Base-by-base conservation (phyloP, 148 eudicot species). In the Camellia granthamiana region DNA sequence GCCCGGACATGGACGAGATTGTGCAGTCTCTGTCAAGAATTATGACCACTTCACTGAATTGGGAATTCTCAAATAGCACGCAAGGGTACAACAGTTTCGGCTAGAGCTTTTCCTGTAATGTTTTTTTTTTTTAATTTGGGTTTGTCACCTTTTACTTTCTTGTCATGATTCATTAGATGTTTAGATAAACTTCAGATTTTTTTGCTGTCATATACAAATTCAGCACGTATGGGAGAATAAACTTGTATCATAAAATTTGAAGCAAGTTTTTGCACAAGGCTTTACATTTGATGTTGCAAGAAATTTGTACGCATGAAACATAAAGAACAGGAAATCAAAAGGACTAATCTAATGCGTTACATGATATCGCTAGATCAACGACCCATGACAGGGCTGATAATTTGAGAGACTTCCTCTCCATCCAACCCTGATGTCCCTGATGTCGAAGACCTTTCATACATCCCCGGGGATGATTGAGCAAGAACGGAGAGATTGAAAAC, bases 1-100 rank as follows among this genome's bases (percentile, higher is more conserved):
- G 97, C 7, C 95, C 91, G 0, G 89, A 83, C 72, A 96, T 90
- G 98, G 91, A 89, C 30, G 98, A 94, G 81, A 82, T 85, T 69
- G 89, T 87, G 54, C 86, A 81, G 79, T 80, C 84, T 78, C 83
- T 93, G 18, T 91, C 94, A 6, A 92, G 84, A 81, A 85, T 87
- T 77, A 44, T 87, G 84, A 89, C 65, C 73, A 73, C 82, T 41
- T 86, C 92, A 16, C 79, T 80, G 76, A 70, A 88, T 61, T 89
- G 92, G 93, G 93, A 91, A 82, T 66, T 82, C 44, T 77, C 90
- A 14, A 71, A 84, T 64, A 83, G 79, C 85, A 80, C 77, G 49
- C 83, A 81, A 11, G 85, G 21, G 42, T 30, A 52, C 58, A 68
- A 6, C 67, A 71, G 15, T 74, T 66, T 74, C 14, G 49, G 46